These are phyloP conservation scores for Gloeophyllum trabeum DNA, from an alignment of 768 basidiomycete species.

Conservation along the genomic window DNA sequence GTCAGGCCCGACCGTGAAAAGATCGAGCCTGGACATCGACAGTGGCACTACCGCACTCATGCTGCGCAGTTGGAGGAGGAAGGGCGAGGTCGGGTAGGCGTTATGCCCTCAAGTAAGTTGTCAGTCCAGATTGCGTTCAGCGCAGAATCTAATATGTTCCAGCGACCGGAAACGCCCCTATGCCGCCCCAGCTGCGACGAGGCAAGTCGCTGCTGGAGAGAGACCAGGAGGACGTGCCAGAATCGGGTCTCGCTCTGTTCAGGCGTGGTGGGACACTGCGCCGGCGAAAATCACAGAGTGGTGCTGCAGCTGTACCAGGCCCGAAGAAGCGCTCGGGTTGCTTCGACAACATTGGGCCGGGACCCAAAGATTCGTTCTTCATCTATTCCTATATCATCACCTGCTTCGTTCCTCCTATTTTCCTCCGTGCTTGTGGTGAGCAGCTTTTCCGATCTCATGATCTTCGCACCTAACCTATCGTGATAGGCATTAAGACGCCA, in stretches of 20 bases:
- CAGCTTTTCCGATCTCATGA: slow-evolving; percentile 9
- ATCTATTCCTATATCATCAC: slow-evolving; percentile 86
- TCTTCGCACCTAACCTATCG: slow-evolving; percentile 3
- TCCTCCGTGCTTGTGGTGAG: slow-evolving; percentile 73
- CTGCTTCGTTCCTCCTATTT: slow-evolving; percentile 65
- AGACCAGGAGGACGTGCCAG: slow-evolving; percentile 84
- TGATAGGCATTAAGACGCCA: slow-evolving; percentile 77
- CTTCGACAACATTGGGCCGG: slow-evolving; percentile 67
- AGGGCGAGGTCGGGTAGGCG: slow-evolving; percentile 48
- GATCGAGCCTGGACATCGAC: slow-evolving; percentile 87
- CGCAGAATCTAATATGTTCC: slow-evolving; percentile 6
- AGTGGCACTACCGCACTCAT: slow-evolving; percentile 90
- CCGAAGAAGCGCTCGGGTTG: slow-evolving; percentile 35
- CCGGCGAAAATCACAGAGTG: slow-evolving; percentile 38
- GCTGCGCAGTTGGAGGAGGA: slow-evolving; percentile 70
- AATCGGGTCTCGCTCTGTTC: slow-evolving; percentile 89
- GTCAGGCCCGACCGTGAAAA: slow-evolving; percentile 91
- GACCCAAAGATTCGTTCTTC: slow-evolving; percentile 93
- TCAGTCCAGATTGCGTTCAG: slow-evolving; percentile 7
- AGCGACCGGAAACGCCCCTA: slow-evolving; percentile 78
- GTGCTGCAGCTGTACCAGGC: slow-evolving; percentile 22
- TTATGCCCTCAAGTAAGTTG: slow-evolving; percentile 73
- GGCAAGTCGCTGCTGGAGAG: slow-evolving; percentile 85
- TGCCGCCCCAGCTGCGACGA: slow-evolving; percentile 49
- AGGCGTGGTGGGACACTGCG: slow-evolving; percentile 76